These are phyloP conservation scores for Tylopilus sp. DNA, from an alignment of 768 basidiomycete species.

Conservation along the genomic window DNA sequence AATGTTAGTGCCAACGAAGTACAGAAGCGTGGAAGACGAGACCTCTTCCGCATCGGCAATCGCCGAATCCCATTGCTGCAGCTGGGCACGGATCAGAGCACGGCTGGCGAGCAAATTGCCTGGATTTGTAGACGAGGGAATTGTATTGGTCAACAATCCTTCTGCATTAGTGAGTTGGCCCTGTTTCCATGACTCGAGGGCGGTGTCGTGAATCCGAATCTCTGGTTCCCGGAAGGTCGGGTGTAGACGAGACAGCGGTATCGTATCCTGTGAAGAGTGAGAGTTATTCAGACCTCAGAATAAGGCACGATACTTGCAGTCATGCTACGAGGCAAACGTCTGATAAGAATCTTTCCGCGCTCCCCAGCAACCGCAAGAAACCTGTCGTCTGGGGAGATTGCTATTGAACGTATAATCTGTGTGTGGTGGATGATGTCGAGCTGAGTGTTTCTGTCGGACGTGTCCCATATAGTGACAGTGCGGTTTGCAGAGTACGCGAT, in stretches of 20 bases:
- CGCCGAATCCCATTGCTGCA: neutral
- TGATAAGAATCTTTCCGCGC: neutral
- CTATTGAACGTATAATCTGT: neutral
- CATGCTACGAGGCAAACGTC: neutral
- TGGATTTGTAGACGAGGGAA: neutral
- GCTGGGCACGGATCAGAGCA: neutral
- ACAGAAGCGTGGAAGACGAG: too few species aligned
- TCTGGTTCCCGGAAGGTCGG: neutral
- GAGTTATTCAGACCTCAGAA: neutral
- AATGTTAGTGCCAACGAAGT: too few species aligned
- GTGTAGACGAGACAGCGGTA: neutral
- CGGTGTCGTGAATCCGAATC: neutral
- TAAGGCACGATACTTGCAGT: neutral
- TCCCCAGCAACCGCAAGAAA: neutral
- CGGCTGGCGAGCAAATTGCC: neutral
- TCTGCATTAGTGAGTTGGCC: neutral
- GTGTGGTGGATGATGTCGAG: neutral
- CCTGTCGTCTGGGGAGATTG: neutral
- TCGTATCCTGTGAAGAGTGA: too few species aligned
- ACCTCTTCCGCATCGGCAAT: conserved; percentile 3
- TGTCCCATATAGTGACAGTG: neutral
- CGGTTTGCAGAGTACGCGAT: neutral
- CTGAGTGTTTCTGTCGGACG: neutral
- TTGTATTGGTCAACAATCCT: neutral
- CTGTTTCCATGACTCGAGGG: neutral